A percentile compares a stretch with the other conserved stretches of the same genome.
Evolutionary conservation across 73 alveolate species (phyloP).

Genomic region (Uronychia binucleata): DNA sequence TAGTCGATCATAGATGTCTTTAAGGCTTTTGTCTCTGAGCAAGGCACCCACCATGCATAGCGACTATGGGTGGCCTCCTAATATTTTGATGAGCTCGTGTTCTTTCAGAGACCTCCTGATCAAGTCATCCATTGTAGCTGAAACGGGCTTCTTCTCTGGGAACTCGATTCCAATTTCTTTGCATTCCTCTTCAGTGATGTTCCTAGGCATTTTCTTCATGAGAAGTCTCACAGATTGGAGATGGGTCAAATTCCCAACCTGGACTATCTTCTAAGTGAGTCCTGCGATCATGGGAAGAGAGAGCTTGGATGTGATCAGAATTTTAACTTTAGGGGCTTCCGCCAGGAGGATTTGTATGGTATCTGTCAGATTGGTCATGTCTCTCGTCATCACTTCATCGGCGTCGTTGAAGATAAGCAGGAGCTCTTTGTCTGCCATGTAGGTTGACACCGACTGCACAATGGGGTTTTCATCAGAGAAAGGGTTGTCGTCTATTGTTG

Average conservation of each 20-base stretch:
- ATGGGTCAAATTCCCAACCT: constrained; percentile 20
- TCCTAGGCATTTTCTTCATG: constrained; percentile 44
- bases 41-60: constrained; percentile 27
- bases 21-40: constrained; percentile 7
- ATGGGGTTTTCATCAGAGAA: not conserved
- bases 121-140: not conserved
- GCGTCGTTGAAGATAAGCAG: constrained; percentile 54
- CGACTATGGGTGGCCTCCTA: constrained; percentile 49
- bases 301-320: constrained; percentile 36
- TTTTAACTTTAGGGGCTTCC: constrained; percentile 14
- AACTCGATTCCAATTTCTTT: constrained; percentile 8
- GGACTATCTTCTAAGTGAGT: constrained; percentile 27
- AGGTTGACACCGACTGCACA: not conserved
- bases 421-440: constrained; percentile 31
- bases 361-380: constrained; percentile 25
- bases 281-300: constrained; percentile 30
- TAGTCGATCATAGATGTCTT: constrained; percentile 11
- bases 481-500: not conserved
- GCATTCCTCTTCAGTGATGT: constrained; percentile 35
- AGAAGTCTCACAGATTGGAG: constrained; percentile 33
- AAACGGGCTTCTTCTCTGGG: not conserved
- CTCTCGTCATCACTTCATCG: constrained; percentile 44
- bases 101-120: constrained; percentile 7
- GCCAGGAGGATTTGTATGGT: constrained; percentile 19
- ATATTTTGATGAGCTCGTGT: constrained; percentile 7